Evolutionary conservation across 164 flowering plant genomes (phyloP).

Genomic region (Stephania cephalantha): DNA sequence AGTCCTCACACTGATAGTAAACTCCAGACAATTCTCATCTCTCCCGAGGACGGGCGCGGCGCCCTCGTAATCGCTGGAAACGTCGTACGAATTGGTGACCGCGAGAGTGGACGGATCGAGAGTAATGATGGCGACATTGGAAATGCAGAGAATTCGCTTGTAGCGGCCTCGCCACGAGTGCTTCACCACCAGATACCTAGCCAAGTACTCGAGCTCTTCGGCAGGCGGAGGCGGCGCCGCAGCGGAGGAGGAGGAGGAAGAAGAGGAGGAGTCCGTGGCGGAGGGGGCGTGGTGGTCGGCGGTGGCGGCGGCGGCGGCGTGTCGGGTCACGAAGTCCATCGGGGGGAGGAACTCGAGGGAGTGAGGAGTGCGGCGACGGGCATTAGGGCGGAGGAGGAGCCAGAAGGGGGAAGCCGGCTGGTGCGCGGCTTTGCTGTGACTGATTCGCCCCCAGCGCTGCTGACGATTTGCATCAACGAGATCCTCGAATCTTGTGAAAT

Average conservation of each 20-base stretch:
- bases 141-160: slow-evolving; percentile 83
- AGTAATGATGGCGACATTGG: slow-evolving; percentile 50
- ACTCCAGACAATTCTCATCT: slow-evolving; percentile 77
- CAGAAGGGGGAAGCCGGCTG: slow-evolving; percentile 56
- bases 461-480: too few species aligned
- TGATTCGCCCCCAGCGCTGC: slow-evolving; percentile 99
- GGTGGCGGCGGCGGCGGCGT: slow-evolving; percentile 14
- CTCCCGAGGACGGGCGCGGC: slow-evolving; percentile 67
- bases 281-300: slow-evolving; percentile 20
- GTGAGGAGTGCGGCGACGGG: slow-evolving; percentile 40
- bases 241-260: slow-evolving; percentile 21
- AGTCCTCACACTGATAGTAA: slow-evolving; percentile 68
- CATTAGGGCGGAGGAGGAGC: slow-evolving; percentile 55
- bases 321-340: slow-evolving; percentile 62
- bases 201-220: slow-evolving; percentile 93
- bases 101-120: slow-evolving; percentile 72
- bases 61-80: slow-evolving; percentile 59
- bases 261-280: slow-evolving; percentile 21
- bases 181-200: slow-evolving; percentile 75
- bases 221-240: slow-evolving; percentile 19
- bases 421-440: slow-evolving; percentile 62
- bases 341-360: slow-evolving; percentile 55
- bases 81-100: slow-evolving; percentile 85
- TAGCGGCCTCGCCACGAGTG: slow-evolving; percentile 99
- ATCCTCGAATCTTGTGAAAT: too few species aligned